Evolutionary conservation across 495 filamentous ascomycete species (phyloP).

Genomic region (Apodospora peruviana): DNA sequence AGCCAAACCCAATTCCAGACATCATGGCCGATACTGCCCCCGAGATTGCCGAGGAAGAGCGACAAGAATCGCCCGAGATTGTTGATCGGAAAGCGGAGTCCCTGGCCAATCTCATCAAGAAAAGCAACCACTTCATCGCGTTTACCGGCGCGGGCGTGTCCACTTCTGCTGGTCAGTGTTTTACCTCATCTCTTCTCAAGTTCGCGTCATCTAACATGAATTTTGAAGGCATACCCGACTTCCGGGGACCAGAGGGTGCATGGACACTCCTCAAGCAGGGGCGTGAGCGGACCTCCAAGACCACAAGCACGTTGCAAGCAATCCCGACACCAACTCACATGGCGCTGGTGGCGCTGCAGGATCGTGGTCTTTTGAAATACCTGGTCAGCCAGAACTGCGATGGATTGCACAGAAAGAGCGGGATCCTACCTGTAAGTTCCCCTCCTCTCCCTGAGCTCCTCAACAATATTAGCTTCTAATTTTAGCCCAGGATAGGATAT

Average conservation of each 20-base stretch:
- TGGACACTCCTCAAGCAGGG: conserved; percentile 41
- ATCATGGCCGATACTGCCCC: conserved; percentile 33
- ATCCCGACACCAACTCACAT: conserved; percentile 43
- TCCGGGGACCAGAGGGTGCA: conserved; percentile 38
- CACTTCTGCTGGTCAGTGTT: conserved; percentile 40
- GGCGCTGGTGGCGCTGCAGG: conserved; percentile 42
- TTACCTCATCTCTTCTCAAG: background rate
- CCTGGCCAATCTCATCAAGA: conserved; percentile 31
- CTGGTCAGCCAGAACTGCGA: conserved; percentile 45
- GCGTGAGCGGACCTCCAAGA: conserved; percentile 17
- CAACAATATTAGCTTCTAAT: background rate
- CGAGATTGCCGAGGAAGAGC: conserved; percentile 31
- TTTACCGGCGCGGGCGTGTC: conserved; percentile 44
- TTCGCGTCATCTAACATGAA: conserved; percentile 5
- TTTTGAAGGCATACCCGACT: conserved; percentile 45
- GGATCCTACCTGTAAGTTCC: conserved; percentile 32
- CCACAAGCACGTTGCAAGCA: conserved; percentile 33
- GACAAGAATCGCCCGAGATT: conserved; percentile 22
- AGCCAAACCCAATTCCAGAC: too few species aligned
- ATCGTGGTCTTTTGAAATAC: conserved; percentile 34
- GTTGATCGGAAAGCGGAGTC: conserved; percentile 31
- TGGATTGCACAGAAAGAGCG: conserved; percentile 38
- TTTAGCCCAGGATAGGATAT: conserved; percentile 24
- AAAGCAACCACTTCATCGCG: conserved; percentile 41
- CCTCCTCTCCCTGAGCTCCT: background rate